Conservation (phyloP, 83 land plant species). For the Thuja plicata region DNA sequence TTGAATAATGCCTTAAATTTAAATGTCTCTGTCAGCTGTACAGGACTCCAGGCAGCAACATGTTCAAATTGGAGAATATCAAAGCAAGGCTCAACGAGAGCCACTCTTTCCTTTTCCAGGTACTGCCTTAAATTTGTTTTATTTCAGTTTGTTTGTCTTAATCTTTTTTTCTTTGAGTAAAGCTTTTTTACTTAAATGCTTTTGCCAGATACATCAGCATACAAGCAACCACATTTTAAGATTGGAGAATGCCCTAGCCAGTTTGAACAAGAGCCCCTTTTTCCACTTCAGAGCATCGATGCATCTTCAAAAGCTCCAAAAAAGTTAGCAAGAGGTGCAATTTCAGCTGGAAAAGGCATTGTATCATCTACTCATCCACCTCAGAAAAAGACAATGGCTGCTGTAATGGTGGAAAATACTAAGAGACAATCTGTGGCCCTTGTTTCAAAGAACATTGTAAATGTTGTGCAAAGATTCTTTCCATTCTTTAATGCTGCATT, state of each 20-base stretch:
- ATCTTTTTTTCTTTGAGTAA: neutral
- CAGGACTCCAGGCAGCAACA: conserved; percentile 45
- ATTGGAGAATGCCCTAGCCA: conserved; percentile 23
- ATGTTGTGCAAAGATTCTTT: conserved; percentile 59
- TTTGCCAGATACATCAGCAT: conserved; percentile 53
- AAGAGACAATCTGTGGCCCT: conserved; percentile 78
- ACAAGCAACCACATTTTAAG: conserved; percentile 45
- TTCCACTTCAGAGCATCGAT: conserved; percentile 39
- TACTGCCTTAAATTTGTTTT: neutral
- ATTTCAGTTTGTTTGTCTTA: neutral
- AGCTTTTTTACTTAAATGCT: neutral
- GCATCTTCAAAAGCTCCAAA: conserved; percentile 1
- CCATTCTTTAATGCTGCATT: conserved; percentile 69
- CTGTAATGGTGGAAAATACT: conserved; percentile 77
- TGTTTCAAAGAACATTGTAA: conserved; percentile 68
- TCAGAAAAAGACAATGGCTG: conserved; percentile 83
- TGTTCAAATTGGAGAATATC: conserved; percentile 31
- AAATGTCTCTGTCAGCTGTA: conserved; percentile 49
- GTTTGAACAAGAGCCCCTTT: conserved; percentile 64
- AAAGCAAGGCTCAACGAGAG: conserved; percentile 39
- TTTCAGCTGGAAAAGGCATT: conserved; percentile 7
- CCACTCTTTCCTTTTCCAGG: conserved; percentile 72
- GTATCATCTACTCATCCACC: conserved; percentile 27
- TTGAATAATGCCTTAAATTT: neutral
- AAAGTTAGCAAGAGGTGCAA: neutral